Conservation (phyloP, 2,329 filamentous ascomycete species). For the Penicillium italicum region DNA sequence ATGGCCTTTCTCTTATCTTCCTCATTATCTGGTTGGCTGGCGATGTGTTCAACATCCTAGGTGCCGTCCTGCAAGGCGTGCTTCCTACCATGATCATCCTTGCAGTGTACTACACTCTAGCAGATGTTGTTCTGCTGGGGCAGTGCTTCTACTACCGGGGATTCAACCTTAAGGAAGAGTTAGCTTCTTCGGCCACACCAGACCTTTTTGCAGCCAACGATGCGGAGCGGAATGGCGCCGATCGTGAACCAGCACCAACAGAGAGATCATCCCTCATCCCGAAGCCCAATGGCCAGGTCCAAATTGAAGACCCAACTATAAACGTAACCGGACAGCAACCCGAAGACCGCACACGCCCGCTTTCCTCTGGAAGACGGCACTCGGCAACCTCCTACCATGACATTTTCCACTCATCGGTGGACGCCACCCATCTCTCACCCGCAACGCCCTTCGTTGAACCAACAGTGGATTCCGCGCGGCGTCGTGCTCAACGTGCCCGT, state of each 20-base stretch:
- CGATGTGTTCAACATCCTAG: slow-evolving; percentile 94
- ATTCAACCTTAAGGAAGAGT: slow-evolving; percentile 51
- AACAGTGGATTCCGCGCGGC: slow-evolving; percentile 26
- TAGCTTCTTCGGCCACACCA: slow-evolving; percentile 18
- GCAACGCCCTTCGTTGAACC: slow-evolving; percentile 72
- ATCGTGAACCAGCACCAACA: slow-evolving; percentile 21
- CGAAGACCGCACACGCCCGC: slow-evolving; percentile 5
- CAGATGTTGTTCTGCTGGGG: slow-evolving; percentile 78
- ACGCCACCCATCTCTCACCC: slow-evolving; percentile 69
- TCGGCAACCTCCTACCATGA: slow-evolving; percentile 42
- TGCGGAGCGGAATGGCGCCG: slow-evolving; percentile 17
- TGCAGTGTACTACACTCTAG: slow-evolving; percentile 90
- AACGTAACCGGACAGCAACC: slow-evolving; percentile 1
- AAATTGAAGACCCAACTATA: slow-evolving; percentile 5
- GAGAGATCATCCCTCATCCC: slow-evolving; percentile 32
- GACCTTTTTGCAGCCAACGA: slow-evolving; percentile 13
- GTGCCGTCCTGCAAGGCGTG: slow-evolving; percentile 86
- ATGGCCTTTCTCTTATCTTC: slow-evolving; percentile 87
- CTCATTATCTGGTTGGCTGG: slow-evolving; percentile 88
- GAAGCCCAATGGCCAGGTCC: slow-evolving; percentile 18
- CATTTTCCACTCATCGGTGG: slow-evolving; percentile 53
- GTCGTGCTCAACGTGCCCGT: slow-evolving; percentile 13
- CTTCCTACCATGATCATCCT: slow-evolving; percentile 93
- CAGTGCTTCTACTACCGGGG: slow-evolving; percentile 97
- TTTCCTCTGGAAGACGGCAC: slow-evolving; percentile 20